phyloP scores from a whole-genome alignment of 2,329 filamentous ascomycete genomes.

The Aspergillus viridinutans region DNA sequence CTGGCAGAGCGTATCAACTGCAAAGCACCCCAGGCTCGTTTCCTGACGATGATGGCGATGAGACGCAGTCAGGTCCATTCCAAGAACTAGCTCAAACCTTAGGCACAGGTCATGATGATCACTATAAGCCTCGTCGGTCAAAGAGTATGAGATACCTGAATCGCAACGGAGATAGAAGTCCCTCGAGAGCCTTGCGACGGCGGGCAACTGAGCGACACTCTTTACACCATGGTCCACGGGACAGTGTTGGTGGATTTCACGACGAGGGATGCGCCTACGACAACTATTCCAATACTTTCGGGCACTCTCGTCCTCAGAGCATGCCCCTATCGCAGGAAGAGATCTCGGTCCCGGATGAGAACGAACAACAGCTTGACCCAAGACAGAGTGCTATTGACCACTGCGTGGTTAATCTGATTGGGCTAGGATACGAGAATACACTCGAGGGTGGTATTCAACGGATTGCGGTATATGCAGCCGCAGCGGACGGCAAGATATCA shows the following conservation, averaged over 20 bases:
- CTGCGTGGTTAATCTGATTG: slow-evolving; percentile 38
- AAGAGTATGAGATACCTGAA: slow-evolving; percentile 24
- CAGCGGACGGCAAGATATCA: slow-evolving; percentile 38
- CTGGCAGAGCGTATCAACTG: background rate
- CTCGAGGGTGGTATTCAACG: slow-evolving; percentile 34
- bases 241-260: background rate
- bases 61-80: background rate
- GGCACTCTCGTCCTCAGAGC: background rate
- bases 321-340: background rate
- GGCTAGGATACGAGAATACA: slow-evolving; percentile 39
- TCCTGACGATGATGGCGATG: slow-evolving; percentile 7
- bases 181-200: slow-evolving; percentile 18
- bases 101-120: too few relatives aligned
- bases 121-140: slow-evolving; percentile 13
- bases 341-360: background rate
- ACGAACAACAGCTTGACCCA: background rate
- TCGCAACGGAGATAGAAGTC: background rate
- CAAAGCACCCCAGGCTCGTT: slow-evolving; percentile 9
- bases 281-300: background rate
- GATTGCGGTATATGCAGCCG: slow-evolving; percentile 43
- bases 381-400: slow-evolving; percentile 22
- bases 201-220: slow-evolving; percentile 25
- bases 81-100: background rate
- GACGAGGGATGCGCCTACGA: background rate
- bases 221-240: slow-evolving; percentile 8